Base-by-base conservation (phyloP, 2,329 filamentous ascomycete genomes). In the Colletotrichum liaoningense region DNA sequence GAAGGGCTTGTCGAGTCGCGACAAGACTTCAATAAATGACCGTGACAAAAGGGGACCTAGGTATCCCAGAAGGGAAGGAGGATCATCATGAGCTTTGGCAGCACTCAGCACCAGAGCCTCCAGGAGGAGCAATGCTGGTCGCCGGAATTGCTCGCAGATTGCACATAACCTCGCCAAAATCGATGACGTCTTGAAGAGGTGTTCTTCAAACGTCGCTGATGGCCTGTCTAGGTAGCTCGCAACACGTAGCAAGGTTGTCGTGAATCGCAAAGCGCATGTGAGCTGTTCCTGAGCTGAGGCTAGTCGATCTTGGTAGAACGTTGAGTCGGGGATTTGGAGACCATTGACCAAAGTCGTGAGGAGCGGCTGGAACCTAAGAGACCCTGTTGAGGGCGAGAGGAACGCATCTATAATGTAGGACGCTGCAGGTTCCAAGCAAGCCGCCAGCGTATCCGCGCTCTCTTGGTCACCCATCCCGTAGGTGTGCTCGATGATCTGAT, bases 1-100 rank as follows among this genome's bases (percentile, higher is more conserved):
- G 70, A 97, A 89, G 4, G 95, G 95, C 76, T 91, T 91, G 76
- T 96, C 94, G 30, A 98, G 87, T 73, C 91, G 89, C 5, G 94
- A 92, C 7, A 98, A 85, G 6, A 97, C 86, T 74, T 93, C 90
- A 28, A 99, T 86, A 79, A 99, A 97, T 52, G 93, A 93, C 77
- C 94, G 95, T 12, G 95, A 94, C 9, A 94, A 92, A 68, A 94
- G 91, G 11, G 94, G 89, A 1, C 95, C 95, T 7, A 99, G 86
- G 79, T 97, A 95, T 38, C 95, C 95, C 26, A 99, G 90, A n/a
- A 99, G 87, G 7, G 96, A 98, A n/a, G 95, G 94, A 1, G 95
- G 95, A 77, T 98, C 95, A n/a, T 87, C 88, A 35, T 88, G 84
- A 19, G 87, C 85, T 74, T 90, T 90, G 28, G 92, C 90, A 28